Evolutionary conservation across 2,329 filamentous ascomycete species (phyloP).

Genomic region (Phyllosticta citribraziliensis): DNA sequence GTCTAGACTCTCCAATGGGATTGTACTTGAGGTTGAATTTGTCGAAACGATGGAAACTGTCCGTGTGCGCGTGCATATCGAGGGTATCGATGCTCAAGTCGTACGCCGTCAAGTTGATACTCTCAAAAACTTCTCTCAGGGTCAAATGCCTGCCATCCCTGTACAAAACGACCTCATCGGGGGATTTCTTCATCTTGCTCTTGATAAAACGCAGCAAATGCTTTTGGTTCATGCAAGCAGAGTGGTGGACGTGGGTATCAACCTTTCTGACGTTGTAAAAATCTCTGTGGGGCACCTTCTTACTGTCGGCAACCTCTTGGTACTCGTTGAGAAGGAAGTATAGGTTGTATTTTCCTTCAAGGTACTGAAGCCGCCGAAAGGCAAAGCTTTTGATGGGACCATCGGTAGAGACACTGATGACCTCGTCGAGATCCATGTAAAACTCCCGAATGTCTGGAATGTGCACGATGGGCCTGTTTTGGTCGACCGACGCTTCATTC

Average conservation of each 20-base stretch:
- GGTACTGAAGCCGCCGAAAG: slow-evolving; percentile 84
- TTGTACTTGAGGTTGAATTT: slow-evolving; percentile 99
- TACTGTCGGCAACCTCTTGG: slow-evolving; percentile 94
- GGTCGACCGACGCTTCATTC: slow-evolving; percentile 50
- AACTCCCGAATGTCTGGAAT: slow-evolving; percentile 93
- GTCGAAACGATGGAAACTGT: slow-evolving; percentile 97
- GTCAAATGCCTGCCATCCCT: slow-evolving; percentile 89
- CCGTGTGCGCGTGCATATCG: slow-evolving; percentile 98
- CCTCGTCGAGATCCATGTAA: slow-evolving; percentile 85
- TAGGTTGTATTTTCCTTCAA: slow-evolving; percentile 95
- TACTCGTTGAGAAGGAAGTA: slow-evolving; percentile 93
- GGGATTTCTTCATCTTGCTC: slow-evolving; percentile 98
- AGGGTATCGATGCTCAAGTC: slow-evolving; percentile 96
- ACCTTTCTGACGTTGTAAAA: slow-evolving; percentile 99
- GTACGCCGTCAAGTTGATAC: slow-evolving; percentile 94
- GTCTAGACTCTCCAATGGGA: slow-evolving; percentile 84
- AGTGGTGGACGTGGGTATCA: slow-evolving; percentile 97
- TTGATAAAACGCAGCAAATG: slow-evolving; percentile 97
- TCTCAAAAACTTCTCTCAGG: slow-evolving; percentile 86
- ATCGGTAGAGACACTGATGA: slow-evolving; percentile 84
- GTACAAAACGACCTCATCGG: slow-evolving; percentile 85
- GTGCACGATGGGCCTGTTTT: slow-evolving; percentile 60
- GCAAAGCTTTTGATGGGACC: slow-evolving; percentile 96
- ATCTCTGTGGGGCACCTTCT: slow-evolving; percentile 92
- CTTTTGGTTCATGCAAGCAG: slow-evolving; percentile 99